Conservation (phyloP, 2,329 filamentous ascomycete species). For the Calonectria crousiana region DNA sequence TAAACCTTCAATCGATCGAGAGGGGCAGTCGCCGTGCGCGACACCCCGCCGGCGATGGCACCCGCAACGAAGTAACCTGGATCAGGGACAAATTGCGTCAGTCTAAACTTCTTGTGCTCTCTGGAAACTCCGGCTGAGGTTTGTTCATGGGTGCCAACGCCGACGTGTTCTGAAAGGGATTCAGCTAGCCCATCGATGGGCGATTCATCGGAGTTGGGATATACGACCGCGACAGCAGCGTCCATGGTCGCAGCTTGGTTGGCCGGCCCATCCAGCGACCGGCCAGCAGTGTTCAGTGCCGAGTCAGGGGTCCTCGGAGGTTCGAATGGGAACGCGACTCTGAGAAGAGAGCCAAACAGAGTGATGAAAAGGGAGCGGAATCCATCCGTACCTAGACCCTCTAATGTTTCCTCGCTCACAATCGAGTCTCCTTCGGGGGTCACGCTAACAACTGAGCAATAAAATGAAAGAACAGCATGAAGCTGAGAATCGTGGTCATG, state of each 20-base stretch:
- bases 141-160: slow-evolving; percentile 52
- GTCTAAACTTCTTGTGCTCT: slow-evolving; percentile 61
- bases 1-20: slow-evolving; percentile 98
- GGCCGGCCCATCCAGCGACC: slow-evolving; percentile 32
- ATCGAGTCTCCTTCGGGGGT: slow-evolving; percentile 95
- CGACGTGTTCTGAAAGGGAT: slow-evolving; percentile 40
- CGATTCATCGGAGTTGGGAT: slow-evolving; percentile 38
- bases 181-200: slow-evolving; percentile 42
- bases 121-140: slow-evolving; percentile 50
- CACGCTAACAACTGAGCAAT: slow-evolving; percentile 88
- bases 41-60: slow-evolving; percentile 93
- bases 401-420: slow-evolving; percentile 89
- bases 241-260: slow-evolving; percentile 34
- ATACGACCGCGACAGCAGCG: slow-evolving; percentile 32
- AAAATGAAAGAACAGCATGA: slow-evolving; percentile 88
- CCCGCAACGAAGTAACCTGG: slow-evolving; percentile 98
- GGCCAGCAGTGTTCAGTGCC: slow-evolving; percentile 19
- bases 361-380: slow-evolving; percentile 70
- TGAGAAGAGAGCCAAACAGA: slow-evolving; percentile 82
- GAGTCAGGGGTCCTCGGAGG: slow-evolving; percentile 46
- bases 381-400: slow-evolving; percentile 91
- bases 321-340: slow-evolving; percentile 68
- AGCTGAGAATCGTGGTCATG: slow-evolving; percentile 76
- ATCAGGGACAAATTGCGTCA: slow-evolving; percentile 81
- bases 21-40: slow-evolving; percentile 93